phyloP scores from a whole-genome alignment of 495 filamentous ascomycete genomes.

The Pyrenula massariospora region DNA sequence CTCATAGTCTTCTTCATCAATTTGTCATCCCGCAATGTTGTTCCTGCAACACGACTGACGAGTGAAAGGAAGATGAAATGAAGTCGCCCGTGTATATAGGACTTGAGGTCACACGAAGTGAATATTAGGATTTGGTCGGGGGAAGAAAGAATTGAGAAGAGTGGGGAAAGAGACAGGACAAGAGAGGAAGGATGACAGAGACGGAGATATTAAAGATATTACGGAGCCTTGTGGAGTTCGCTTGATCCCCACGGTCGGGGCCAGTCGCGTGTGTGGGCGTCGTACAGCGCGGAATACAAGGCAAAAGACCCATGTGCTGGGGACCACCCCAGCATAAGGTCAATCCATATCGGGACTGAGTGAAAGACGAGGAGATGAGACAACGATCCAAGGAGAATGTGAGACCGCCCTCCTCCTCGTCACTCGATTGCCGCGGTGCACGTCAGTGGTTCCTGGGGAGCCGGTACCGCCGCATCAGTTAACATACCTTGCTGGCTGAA shows the following conservation, averaged over 20 bases:
- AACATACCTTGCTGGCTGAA: background rate
- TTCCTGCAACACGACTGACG: background rate
- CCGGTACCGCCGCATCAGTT: background rate
- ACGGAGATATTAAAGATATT: background rate
- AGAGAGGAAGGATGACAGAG: background rate
- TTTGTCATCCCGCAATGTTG: background rate
- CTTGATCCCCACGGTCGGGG: background rate
- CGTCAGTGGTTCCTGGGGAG: background rate
- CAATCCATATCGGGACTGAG: background rate
- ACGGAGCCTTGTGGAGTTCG: background rate
- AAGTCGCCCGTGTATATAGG: no score
- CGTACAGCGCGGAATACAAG: background rate
- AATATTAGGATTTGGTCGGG: no score
- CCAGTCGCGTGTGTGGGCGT: background rate
- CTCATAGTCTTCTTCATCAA: background rate
- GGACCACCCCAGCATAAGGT: background rate
- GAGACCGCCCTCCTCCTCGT: background rate
- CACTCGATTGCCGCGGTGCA: background rate
- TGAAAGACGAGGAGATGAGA: no score
- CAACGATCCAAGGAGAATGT: background rate
- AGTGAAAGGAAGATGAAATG: no score
- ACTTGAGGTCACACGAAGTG: no score
- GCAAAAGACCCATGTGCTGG: background rate
- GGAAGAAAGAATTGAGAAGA: no score
- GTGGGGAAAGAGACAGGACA: background rate